A percentile compares a stretch with the other conserved stretches of the same genome.
Conservation (phyloP, 2,329 filamentous ascomycete species). For the Metarhizium album region DNA sequence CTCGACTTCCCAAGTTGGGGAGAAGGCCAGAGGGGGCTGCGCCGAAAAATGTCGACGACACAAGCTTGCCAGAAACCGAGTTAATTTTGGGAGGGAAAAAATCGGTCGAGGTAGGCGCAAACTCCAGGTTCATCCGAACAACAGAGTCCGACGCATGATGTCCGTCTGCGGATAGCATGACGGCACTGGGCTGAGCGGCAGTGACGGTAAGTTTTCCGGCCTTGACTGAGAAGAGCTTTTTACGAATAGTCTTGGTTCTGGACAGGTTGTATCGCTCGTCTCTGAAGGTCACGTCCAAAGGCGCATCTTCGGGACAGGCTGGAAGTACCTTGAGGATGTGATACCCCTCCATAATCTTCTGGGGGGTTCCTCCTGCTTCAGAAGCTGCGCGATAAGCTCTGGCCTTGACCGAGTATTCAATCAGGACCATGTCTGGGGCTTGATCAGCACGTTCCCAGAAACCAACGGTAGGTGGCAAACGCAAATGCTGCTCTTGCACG, state of each 20-base stretch:
- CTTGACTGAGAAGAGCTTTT: slow-evolving; percentile 40
- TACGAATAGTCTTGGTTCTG: slow-evolving; percentile 42
- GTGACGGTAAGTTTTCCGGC: slow-evolving; percentile 37
- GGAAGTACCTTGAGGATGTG: slow-evolving; percentile 44
- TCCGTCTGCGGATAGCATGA: slow-evolving; percentile 41
- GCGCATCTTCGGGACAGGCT: slow-evolving; percentile 36
- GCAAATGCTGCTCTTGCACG: slow-evolving; percentile 40
- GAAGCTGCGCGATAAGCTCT: slow-evolving; percentile 22
- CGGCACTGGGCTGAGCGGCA: slow-evolving; percentile 34
- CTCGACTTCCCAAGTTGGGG: slow-evolving; percentile 40
- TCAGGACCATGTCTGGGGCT: slow-evolving; percentile 41
- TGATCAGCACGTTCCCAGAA: slow-evolving; percentile 45
- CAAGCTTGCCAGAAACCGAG: slow-evolving; percentile 38
- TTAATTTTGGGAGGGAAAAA: slow-evolving; percentile 37
- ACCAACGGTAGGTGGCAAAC: slow-evolving; percentile 41
- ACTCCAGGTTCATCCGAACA: slow-evolving; percentile 35
- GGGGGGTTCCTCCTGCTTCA: not conserved
- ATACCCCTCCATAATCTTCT: slow-evolving; percentile 29
- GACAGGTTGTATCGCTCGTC: slow-evolving; percentile 39
- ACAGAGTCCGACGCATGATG: slow-evolving; percentile 29
- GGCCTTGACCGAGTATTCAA: slow-evolving; percentile 43
- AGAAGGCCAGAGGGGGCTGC: slow-evolving; percentile 32
- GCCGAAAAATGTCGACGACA: slow-evolving; percentile 42
- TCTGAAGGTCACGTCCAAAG: slow-evolving; percentile 34
- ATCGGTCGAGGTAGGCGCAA: slow-evolving; percentile 33